Evolutionary conservation across 2,329 filamentous ascomycete species (phyloP).

Genomic region (Curvularia verruculosa): DNA sequence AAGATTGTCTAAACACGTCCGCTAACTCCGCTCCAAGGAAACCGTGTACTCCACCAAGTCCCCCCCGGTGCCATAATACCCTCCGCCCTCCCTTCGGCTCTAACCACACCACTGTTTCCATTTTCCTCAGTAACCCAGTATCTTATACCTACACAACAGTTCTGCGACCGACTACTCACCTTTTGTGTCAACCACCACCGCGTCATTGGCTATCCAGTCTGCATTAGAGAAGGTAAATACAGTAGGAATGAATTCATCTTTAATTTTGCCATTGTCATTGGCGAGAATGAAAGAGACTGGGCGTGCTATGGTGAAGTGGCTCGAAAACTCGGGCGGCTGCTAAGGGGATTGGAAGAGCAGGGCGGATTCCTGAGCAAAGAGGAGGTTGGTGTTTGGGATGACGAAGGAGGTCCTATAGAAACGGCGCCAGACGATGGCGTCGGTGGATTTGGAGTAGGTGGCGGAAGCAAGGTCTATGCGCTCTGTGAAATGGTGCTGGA

Average conservation of each 20-base stretch:
- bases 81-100: constrained; percentile 49
- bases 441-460: constrained; percentile 37
- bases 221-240: constrained; percentile 78
- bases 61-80: constrained; percentile 63
- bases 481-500: constrained; percentile 87
- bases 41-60: constrained; percentile 69
- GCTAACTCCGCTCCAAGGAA: constrained; percentile 52
- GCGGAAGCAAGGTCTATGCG: constrained; percentile 63
- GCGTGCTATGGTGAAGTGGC: constrained; percentile 84
- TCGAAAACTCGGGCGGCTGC: constrained; percentile 80
- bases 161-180: constrained; percentile 89
- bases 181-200: constrained; percentile 77
- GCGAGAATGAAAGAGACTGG: constrained; percentile 69
- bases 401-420: constrained; percentile 25
- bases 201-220: constrained; percentile 87
- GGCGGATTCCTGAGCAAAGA: constrained; percentile 78
- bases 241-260: constrained; percentile 97
- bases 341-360: constrained; percentile 91
- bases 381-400: constrained; percentile 48
- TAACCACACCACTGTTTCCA: constrained; percentile 72
- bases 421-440: constrained; percentile 11
- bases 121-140: constrained; percentile 89
- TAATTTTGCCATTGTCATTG: constrained; percentile 89
- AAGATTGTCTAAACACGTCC: neutral
- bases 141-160: constrained; percentile 91